phyloP scores from a whole-genome alignment of 805 yeast genomes.

The Schwanniomyces pseudopolymorphus region DNA sequence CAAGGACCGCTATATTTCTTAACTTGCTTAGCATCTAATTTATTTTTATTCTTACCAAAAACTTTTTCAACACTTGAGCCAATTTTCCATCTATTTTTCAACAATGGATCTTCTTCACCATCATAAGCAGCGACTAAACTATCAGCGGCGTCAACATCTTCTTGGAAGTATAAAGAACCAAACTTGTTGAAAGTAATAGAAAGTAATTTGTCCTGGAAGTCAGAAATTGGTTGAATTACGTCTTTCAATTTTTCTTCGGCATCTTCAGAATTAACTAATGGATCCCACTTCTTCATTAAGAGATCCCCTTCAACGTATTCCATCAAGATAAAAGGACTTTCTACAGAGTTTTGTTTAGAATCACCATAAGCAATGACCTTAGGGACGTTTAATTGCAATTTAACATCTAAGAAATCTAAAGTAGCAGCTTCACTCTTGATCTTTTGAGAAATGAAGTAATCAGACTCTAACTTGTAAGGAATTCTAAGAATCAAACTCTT shows the following conservation, averaged over 20 bases:
- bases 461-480: slow-evolving; percentile 77
- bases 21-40: slow-evolving; percentile 50
- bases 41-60: slow-evolving; percentile 67
- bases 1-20: slow-evolving; percentile 75
- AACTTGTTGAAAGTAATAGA: slow-evolving; percentile 62
- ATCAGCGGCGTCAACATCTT: slow-evolving; percentile 54
- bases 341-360: slow-evolving; percentile 58
- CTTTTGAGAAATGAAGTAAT: slow-evolving; percentile 61
- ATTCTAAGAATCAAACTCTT: slow-evolving; percentile 73
- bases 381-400: slow-evolving; percentile 70
- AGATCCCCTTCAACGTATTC: slow-evolving; percentile 78
- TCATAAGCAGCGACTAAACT: slow-evolving; percentile 52
- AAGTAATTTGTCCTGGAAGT: slow-evolving; percentile 57
- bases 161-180: slow-evolving; percentile 81
- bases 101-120: slow-evolving; percentile 55
- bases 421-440: slow-evolving; percentile 93
- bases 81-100: slow-evolving; percentile 76
- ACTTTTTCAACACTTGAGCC: slow-evolving; percentile 87
- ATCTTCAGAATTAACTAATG: slow-evolving; percentile 59
- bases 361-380: slow-evolving; percentile 68
- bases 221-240: slow-evolving; percentile 73
- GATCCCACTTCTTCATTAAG: slow-evolving; percentile 90
- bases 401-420: slow-evolving; percentile 70
- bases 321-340: slow-evolving; percentile 76
- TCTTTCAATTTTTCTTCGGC: slow-evolving; percentile 50